Evolutionary conservation across 441 rosid species (phyloP).

Genomic region (Populus hybrid): DNA sequence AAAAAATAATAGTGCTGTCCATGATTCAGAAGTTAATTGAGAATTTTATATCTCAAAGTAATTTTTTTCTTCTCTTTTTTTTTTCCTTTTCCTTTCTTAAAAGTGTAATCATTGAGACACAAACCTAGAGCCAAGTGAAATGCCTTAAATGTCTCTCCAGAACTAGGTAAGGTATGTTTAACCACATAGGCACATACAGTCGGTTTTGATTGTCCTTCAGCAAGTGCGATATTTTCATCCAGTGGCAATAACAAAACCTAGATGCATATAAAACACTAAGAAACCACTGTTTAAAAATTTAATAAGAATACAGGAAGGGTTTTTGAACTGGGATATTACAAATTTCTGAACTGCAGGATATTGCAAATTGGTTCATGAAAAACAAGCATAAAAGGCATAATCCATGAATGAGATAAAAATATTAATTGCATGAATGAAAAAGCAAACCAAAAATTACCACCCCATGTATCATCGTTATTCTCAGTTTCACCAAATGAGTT

Average conservation of each 20-base stretch:
- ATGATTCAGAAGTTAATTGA: neutral
- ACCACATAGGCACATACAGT: neutral
- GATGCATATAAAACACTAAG: neutral
- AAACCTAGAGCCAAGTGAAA: constrained; percentile 1
- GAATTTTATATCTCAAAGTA: neutral
- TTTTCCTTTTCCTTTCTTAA: neutral
- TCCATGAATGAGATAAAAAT: neutral
- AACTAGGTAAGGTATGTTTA: neutral
- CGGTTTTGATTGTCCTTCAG: neutral
- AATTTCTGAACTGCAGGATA: neutral
- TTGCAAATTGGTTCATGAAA: neutral
- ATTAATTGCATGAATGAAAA: neutral
- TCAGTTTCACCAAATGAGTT: constrained; percentile 25
- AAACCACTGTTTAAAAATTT: neutral
- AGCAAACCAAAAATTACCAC: constrained; percentile 40
- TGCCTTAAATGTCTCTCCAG: neutral
- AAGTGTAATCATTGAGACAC: neutral
- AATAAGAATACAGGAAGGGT: neutral
- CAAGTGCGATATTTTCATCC: neutral
- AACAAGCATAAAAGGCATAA: constrained; percentile 2
- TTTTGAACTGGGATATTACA: constrained; percentile 1
- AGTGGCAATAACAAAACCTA: neutral
- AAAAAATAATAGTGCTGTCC: neutral
- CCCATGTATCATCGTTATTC: constrained; percentile 34
- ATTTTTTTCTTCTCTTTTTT: neutral